phyloP scores from a whole-genome alignment of 345 rosid genomes.

The Nasturtium officinale region DNA sequence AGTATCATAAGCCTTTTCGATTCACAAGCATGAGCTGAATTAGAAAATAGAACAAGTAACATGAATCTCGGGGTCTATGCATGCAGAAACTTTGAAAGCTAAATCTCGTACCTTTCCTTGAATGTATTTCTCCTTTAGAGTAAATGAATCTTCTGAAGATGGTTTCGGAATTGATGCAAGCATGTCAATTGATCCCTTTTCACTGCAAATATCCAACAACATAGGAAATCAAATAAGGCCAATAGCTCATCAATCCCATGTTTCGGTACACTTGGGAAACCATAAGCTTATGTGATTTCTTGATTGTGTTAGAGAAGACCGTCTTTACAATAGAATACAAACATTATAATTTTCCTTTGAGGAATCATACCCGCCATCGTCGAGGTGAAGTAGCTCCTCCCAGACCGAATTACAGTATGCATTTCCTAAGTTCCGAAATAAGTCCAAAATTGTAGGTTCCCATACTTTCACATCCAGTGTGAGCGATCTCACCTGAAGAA shows the following conservation, averaged over 20 bases:
- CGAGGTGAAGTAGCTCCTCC: slow-evolving; percentile 64
- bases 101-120: slow-evolving; percentile 62
- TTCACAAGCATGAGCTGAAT: neutral
- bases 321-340: neutral
- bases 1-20: neutral
- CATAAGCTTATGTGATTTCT: slow-evolving; percentile 8
- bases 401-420: slow-evolving; percentile 75
- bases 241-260: neutral
- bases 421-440: slow-evolving; percentile 72
- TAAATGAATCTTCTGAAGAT: slow-evolving; percentile 53
- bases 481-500: slow-evolving; percentile 79
- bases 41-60: neutral
- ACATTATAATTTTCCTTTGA: slow-evolving; percentile 16
- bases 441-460: slow-evolving; percentile 76
- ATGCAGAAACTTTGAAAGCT: neutral
- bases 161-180: slow-evolving; percentile 57
- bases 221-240: neutral
- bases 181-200: slow-evolving; percentile 37
- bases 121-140: slow-evolving; percentile 71
- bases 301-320: neutral
- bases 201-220: slow-evolving; percentile 46
- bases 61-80: neutral
- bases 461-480: slow-evolving; percentile 88
- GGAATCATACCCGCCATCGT: slow-evolving; percentile 50
- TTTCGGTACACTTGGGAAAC: neutral